phyloP scores from a whole-genome alignment of 257 asterid species.

The Coffea eugenioides region DNA sequence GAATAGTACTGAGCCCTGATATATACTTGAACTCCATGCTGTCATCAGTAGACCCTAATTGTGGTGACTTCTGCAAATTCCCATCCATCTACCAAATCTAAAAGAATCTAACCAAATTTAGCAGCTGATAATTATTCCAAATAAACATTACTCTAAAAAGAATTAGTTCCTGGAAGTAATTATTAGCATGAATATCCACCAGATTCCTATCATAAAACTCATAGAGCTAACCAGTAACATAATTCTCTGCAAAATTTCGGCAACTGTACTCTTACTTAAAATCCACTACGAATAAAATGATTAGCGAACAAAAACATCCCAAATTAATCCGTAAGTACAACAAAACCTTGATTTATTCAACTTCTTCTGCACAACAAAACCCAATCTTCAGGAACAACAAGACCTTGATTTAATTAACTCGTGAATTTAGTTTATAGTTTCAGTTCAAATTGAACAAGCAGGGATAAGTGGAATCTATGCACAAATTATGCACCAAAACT shows the following conservation, averaged over 20 bases:
- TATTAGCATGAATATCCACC: background rate
- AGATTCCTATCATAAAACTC: background rate
- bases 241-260: background rate
- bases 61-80: slow-evolving; percentile 40
- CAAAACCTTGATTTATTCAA: background rate
- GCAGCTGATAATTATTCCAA: background rate
- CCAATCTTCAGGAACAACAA: background rate
- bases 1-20: slow-evolving; percentile 73
- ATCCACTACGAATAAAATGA: background rate
- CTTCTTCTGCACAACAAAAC: too few relatives aligned
- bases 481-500: too few relatives aligned
- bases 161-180: too few relatives aligned
- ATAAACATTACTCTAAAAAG: background rate
- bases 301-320: background rate
- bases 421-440: background rate
- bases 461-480: background rate
- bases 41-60: slow-evolving; percentile 36
- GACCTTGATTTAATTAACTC: background rate
- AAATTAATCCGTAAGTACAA: background rate
- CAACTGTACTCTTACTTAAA: background rate
- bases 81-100: slow-evolving; percentile 46
- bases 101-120: background rate
- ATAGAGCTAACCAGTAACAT: background rate
- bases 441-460: background rate
- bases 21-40: slow-evolving; percentile 57